phyloP scores from a whole-genome alignment of 768 basidiomycete species.

The Mycena epipterygia region DNA sequence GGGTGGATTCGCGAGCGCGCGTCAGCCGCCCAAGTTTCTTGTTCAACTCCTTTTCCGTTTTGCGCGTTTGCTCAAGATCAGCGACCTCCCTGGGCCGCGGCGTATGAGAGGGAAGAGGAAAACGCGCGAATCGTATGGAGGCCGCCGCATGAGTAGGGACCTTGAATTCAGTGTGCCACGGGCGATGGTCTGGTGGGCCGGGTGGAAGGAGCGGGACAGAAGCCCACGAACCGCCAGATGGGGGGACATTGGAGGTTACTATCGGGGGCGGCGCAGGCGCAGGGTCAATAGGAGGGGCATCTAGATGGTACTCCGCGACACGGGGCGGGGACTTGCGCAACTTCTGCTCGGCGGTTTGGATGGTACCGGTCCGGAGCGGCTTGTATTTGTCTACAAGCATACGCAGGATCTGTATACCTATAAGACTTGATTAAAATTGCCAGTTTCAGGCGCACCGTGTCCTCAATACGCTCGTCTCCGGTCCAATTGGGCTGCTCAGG shows the following conservation, averaged over 20 bases:
- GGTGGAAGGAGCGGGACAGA: conserved; percentile 69
- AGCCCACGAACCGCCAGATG: conserved; percentile 58
- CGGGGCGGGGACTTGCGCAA: conserved; percentile 64
- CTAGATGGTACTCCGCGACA: conserved; percentile 42
- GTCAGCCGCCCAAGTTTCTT: conserved; percentile 71
- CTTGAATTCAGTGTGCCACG: conserved; percentile 80
- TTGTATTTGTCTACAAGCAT: conserved; percentile 93
- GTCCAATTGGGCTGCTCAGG: conserved; percentile 30
- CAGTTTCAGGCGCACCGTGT: conserved; percentile 5
- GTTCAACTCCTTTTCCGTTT: conserved; percentile 62
- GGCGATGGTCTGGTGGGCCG: conserved; percentile 67
- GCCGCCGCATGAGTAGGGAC: conserved; percentile 67
- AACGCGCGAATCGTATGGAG: conserved; percentile 66
- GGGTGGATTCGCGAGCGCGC: conserved; percentile 75
- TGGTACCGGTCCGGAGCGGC: conserved; percentile 74
- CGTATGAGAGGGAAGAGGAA: conserved; percentile 48
- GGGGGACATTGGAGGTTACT: too few relatives aligned
- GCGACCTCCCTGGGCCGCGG: conserved; percentile 32
- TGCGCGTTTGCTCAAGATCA: conserved; percentile 54
- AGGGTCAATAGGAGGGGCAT: conserved; percentile 40
- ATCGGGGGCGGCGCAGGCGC: too few relatives aligned
- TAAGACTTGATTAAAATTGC: neutral
- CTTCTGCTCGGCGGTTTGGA: conserved; percentile 76
- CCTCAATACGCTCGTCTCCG: conserved; percentile 35
- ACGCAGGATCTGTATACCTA: conserved; percentile 63